phyloP scores from a whole-genome alignment of 768 basidiomycete genomes.

The Neoboletus magnificus region DNA sequence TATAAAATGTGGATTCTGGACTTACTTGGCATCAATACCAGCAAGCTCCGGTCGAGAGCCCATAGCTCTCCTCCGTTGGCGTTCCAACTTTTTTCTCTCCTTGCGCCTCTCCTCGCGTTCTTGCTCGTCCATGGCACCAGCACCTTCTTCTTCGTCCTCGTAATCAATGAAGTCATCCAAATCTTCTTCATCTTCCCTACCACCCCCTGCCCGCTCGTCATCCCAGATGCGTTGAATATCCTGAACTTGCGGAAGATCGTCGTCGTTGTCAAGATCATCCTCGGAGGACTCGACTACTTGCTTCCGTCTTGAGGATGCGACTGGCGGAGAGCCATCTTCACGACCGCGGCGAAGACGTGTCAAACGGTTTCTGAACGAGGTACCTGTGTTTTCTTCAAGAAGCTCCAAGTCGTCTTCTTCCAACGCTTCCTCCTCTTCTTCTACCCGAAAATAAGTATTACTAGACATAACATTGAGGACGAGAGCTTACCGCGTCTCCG shows the following conservation, averaged over 20 bases:
- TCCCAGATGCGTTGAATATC: conserved; percentile 75
- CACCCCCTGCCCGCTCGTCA: conserved; percentile 55
- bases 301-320: conserved; percentile 56
- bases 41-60: conserved; percentile 66
- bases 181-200: conserved; percentile 56
- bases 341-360: conserved; percentile 74
- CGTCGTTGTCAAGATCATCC: conserved; percentile 63
- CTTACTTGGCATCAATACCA: conserved; percentile 83
- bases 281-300: conserved; percentile 69
- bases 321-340: conserved; percentile 66
- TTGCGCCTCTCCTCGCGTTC: conserved; percentile 72
- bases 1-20: conserved; percentile 11
- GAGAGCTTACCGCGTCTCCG: conserved; percentile 44
- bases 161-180: conserved; percentile 77
- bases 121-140: conserved; percentile 73
- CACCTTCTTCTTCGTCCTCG: conserved; percentile 76
- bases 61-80: conserved; percentile 61
- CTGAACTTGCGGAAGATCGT: conserved; percentile 49
- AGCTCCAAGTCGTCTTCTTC: conserved; percentile 89
- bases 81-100: conserved; percentile 60
- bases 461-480: conserved; percentile 4
- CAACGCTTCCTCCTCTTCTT: conserved; percentile 61
- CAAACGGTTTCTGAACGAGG: conserved; percentile 68
- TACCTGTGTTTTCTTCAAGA: conserved; percentile 80
- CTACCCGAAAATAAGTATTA: conserved; percentile 21